Evolutionary conservation across 768 basidiomycete species (phyloP).

Genomic region (Nidularia sp.): DNA sequence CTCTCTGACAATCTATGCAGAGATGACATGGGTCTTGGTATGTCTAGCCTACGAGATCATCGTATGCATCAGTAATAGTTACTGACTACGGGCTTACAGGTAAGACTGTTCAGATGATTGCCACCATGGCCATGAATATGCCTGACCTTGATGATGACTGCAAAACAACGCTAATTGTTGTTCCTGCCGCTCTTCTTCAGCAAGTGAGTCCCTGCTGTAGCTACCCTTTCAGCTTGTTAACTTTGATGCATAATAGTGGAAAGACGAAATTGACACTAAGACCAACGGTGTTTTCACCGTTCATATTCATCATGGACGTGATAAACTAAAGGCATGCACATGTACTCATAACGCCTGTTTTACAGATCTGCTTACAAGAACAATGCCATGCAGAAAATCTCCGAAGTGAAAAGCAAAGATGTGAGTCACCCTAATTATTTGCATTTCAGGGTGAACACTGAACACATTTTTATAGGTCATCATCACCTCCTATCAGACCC

Average conservation of each 20-base stretch:
- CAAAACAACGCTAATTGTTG: slow-evolving; percentile 68
- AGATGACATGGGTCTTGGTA: slow-evolving; percentile 70
- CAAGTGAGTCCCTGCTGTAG: slow-evolving; percentile 45
- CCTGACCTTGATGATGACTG: slow-evolving; percentile 39
- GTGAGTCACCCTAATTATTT: slow-evolving; percentile 21
- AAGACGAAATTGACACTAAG: slow-evolving; percentile 68
- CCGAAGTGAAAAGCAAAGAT: slow-evolving; percentile 48
- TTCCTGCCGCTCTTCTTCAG: slow-evolving; percentile 69
- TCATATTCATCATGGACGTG: slow-evolving; percentile 69
- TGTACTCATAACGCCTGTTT: no score
- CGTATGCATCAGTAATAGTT: no score
- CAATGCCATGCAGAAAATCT: slow-evolving; percentile 25
- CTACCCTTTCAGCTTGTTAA: neutral
- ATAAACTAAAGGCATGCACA: slow-evolving; percentile 61
- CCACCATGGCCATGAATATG: slow-evolving; percentile 67
- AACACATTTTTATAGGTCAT: slow-evolving; percentile 41
- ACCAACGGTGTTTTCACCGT: slow-evolving; percentile 59
- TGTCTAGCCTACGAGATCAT: neutral
- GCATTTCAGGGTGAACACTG: neutral
- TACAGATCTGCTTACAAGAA: no score
- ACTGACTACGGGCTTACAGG: slow-evolving; percentile 31
- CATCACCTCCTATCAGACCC: slow-evolving; percentile 74
- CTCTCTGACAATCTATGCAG: no score
- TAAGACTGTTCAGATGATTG: slow-evolving; percentile 80
- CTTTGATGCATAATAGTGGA: slow-evolving; percentile 43